Conservation (phyloP, 2,329 filamentous ascomycete genomes). For the Colletotrichum aenigma region DNA sequence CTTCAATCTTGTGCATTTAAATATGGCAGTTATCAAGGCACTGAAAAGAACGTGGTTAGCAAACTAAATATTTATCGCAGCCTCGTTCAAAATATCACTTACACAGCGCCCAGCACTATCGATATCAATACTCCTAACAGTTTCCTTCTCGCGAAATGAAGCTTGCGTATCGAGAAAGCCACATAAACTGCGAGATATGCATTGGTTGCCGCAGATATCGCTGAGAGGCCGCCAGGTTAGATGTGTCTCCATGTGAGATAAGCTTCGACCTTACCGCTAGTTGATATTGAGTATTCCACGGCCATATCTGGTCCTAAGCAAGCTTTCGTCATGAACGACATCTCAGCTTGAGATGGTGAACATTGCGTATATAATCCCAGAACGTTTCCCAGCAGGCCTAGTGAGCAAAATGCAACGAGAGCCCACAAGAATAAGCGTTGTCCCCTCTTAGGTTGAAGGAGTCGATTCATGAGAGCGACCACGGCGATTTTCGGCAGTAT, state of each 20-base stretch:
- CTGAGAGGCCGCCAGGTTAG: not conserved
- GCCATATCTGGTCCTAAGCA: constrained; percentile 38
- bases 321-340: constrained; percentile 33
- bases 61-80: too few relatives aligned
- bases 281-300: constrained; percentile 42
- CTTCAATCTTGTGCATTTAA: constrained; percentile 39
- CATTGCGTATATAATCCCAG: constrained; percentile 47
- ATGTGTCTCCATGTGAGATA: rapidly evolving
- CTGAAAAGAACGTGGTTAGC: not conserved
- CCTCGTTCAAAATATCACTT: not conserved
- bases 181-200: constrained; percentile 48
- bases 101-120: constrained; percentile 34
- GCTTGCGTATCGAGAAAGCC: constrained; percentile 35
- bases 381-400: constrained; percentile 37
- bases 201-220: constrained; percentile 24
- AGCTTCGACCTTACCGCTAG: constrained; percentile 34
- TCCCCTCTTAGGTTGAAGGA: constrained; percentile 37
- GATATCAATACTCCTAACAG: constrained; percentile 41
- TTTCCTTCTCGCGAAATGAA: constrained; percentile 42
- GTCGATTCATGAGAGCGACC: constrained; percentile 37
- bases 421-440: constrained; percentile 41
- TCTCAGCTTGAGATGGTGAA: constrained; percentile 38
- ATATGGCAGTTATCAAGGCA: constrained; percentile 28
- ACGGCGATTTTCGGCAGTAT: constrained; percentile 45
- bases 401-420: constrained; percentile 31